phyloP scores from a whole-genome alignment of 1,284 basidiomycete species.

The Sporisorium iseilematis-ciliati region DNA sequence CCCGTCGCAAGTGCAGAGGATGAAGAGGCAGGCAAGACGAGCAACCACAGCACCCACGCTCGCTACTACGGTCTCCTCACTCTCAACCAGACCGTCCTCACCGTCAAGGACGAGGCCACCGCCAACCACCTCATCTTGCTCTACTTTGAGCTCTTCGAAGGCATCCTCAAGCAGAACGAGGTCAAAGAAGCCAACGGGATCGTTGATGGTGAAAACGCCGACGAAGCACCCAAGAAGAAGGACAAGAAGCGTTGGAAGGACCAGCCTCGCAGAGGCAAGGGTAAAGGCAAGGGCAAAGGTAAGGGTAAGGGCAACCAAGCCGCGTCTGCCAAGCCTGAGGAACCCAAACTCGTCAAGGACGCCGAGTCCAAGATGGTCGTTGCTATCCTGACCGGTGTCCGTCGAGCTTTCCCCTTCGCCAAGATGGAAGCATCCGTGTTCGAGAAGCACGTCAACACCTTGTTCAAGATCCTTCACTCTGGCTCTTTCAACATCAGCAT shows the following conservation, averaged over 20 bases:
- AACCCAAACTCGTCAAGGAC: constrained; percentile 73
- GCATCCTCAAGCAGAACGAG: constrained; percentile 71
- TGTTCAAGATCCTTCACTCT: constrained; percentile 95
- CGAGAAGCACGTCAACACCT: constrained; percentile 87
- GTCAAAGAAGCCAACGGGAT: constrained; percentile 56
- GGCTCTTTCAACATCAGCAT: constrained; percentile 92
- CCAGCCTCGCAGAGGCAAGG: constrained; percentile 68
- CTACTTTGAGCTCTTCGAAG: constrained; percentile 95
- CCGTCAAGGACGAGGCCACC: constrained; percentile 77
- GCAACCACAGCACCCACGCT: constrained; percentile 74
- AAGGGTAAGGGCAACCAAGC: constrained; percentile 27
- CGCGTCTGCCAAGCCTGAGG: constrained; percentile 26
- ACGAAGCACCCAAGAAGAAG: constrained; percentile 52
- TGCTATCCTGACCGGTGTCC: constrained; percentile 92
- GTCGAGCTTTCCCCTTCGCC: constrained; percentile 93
- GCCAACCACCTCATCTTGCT: constrained; percentile 87
- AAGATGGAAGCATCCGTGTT: constrained; percentile 79
- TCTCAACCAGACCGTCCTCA: constrained; percentile 91
- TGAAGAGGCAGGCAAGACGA: constrained; percentile 22
- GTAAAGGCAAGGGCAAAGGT: constrained; percentile 18
- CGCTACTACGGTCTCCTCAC: constrained; percentile 93
- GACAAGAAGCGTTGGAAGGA: constrained; percentile 71
- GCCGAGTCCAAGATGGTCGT: constrained; percentile 82
- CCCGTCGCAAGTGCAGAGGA: constrained; percentile 41
- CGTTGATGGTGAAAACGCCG: constrained; percentile 50